A percentile compares a stretch with the other conserved stretches of the same genome.
phyloP scores from a whole-genome alignment of 257 asterid genomes.

The Nicotiana undulata region DNA sequence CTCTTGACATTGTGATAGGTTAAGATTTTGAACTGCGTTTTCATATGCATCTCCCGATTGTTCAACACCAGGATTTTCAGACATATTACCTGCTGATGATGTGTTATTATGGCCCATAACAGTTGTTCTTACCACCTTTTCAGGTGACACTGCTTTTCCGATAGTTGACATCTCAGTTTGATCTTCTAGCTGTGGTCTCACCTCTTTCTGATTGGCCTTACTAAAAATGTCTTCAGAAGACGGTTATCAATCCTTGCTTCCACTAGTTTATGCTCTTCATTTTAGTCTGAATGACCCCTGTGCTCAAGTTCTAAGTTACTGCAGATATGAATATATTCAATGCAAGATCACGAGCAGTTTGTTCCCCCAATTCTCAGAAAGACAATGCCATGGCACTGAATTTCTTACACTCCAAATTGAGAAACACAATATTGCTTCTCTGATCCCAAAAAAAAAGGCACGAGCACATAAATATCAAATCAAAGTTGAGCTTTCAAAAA shows the following conservation, averaged over 20 bases:
- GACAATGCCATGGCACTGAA: background rate
- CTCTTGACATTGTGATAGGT: slow-evolving; percentile 23
- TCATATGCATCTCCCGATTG: slow-evolving; percentile 14
- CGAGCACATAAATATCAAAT: background rate
- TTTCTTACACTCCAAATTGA: background rate
- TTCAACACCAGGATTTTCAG: slow-evolving; percentile 20
- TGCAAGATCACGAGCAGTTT: background rate
- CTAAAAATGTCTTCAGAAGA: background rate
- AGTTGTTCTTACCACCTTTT: slow-evolving; percentile 15
- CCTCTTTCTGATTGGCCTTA: background rate
- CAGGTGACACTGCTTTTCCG: slow-evolving; percentile 21
- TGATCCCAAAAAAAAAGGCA: background rate
- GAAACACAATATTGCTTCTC: slow-evolving; percentile 1
- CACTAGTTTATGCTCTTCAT: slow-evolving; percentile 11
- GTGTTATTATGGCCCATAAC: slow-evolving; percentile 16
- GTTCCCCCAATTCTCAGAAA: background rate
- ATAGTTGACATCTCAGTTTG: slow-evolving; percentile 16
- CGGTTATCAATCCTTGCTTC: background rate
- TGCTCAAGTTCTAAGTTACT: background rate
- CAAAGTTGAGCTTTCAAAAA: background rate
- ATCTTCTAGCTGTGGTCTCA: slow-evolving; percentile 25
- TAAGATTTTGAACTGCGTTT: slow-evolving; percentile 19
- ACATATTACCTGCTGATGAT: slow-evolving; percentile 17
- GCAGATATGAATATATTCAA: background rate
- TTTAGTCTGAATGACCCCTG: slow-evolving; percentile 21